Conservation (phyloP, 352 stramenopile genomes). For the Globisporangium nagaii region DNA sequence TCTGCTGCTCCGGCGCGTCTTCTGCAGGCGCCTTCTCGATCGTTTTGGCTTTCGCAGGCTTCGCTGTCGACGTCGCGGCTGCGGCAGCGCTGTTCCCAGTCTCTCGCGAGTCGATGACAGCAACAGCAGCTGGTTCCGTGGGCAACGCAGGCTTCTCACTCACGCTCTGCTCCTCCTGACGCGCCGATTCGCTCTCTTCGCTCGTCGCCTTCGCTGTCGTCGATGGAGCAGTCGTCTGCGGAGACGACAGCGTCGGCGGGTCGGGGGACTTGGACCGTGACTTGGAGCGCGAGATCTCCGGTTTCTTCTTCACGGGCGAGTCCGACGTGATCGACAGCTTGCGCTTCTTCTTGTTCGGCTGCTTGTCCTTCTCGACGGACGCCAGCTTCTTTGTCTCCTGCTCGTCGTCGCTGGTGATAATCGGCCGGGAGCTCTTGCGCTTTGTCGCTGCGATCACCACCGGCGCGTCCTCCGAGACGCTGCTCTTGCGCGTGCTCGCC, state of each 20-base stretch:
- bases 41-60: neutral
- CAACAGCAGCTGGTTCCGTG: neutral
- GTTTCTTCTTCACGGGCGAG: conserved; percentile 17
- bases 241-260: neutral
- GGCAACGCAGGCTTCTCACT: neutral
- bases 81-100: neutral
- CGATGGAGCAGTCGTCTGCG: neutral
- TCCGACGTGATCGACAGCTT: conserved; percentile 26
- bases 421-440: conserved; percentile 21
- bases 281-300: conserved; percentile 5
- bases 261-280: conserved; percentile 10
- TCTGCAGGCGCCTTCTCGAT: neutral
- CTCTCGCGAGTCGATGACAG: neutral
- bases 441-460: conserved; percentile 8
- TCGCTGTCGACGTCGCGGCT: neutral
- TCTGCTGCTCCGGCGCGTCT: neutral
- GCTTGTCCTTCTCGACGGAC: neutral
- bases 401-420: conserved; percentile 34
- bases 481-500: conserved; percentile 12
- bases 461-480: conserved; percentile 13
- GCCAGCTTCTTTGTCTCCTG: conserved; percentile 7
- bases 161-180: neutral
- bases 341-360: conserved; percentile 32
- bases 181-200: conserved; percentile 2
- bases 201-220: neutral